Evolutionary conservation across 345 rosid species (phyloP), one percentile per base, ranked within the genome.

Genomic region (Bruguiera sexangula): DNA sequence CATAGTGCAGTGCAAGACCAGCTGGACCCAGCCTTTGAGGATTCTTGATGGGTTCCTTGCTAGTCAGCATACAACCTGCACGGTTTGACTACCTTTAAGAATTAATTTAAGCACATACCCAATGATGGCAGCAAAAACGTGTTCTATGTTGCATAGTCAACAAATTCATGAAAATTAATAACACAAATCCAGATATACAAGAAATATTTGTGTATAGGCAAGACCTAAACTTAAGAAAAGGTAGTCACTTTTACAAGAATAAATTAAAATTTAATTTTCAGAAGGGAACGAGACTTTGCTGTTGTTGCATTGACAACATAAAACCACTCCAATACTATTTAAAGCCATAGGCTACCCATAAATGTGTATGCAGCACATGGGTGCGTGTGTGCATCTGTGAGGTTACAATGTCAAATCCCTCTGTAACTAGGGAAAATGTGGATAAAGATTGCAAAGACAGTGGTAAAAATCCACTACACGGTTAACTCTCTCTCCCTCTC

Each of bases 1-100:
- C 98, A 72, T 91, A 91, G 66, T 94, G 96, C 77, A 91, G 75
- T 13, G 95, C 93, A 73, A 91, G 98, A 70, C 95, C 96, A 73
- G 91, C 88, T 69, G 81, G 73, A 69, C 98, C 98, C 76, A 93
- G 73, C 78, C 79, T 87, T 76, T 77, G 83, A 69, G 76, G 75
- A 73, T 64, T 58, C 60, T 63, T 81, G 46, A 36, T 26, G 15
- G 61, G 63, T 22, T 73, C 82, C 67, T 75, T 62, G 18, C 7
- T 8, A 46, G 62, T 77, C 64, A 46, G 22, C 58, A 72, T 66
- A 63, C 4, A 34, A 37, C 82, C 83, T 88, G 77, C 58, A 75
- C 26, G 36, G 68, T 39, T 66, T 27, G 24, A 72, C 58, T 61
- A 65, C 24, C 39, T 34, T 8, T 29, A 67, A 62, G 21, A 2